Percentiles rank a stretch among this genome's conserved stretches.
These are phyloP conservation scores for Fonsecaea multimorphosa DNA, from an alignment of 2,329 filamentous ascomycete species.

Conservation along the genomic window DNA sequence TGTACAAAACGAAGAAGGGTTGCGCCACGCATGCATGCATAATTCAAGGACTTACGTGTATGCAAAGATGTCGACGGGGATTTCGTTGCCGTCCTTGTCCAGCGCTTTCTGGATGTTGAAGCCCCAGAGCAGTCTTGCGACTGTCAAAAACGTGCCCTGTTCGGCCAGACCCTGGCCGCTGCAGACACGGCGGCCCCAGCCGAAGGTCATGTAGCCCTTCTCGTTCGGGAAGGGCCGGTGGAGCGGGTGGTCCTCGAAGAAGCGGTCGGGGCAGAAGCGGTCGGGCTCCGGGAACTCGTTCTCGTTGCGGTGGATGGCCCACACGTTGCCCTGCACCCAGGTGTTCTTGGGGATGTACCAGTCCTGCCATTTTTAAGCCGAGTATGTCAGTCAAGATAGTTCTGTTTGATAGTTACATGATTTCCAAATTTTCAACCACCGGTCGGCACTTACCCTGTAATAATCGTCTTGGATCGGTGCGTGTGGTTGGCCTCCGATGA, in stretches of 20 bases:
- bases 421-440: neutral
- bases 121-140: slow-evolving; percentile 55
- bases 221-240: slow-evolving; percentile 46
- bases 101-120: slow-evolving; percentile 36
- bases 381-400: slow-evolving; percentile 26
- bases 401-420: slow-evolving; percentile 25
- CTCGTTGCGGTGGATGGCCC: slow-evolving; percentile 46
- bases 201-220: slow-evolving; percentile 60
- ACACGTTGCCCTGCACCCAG: slow-evolving; percentile 52
- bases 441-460: slow-evolving; percentile 51
- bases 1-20: neutral
- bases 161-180: slow-evolving; percentile 43
- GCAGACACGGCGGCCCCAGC: slow-evolving; percentile 57
- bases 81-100: slow-evolving; percentile 49
- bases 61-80: slow-evolving; percentile 63
- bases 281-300: slow-evolving; percentile 57
- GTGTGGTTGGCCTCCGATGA: slow-evolving; percentile 55
- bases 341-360: slow-evolving; percentile 59
- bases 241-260: slow-evolving; percentile 37
- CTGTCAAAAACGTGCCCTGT: slow-evolving; percentile 57
- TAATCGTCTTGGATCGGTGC: slow-evolving; percentile 56
- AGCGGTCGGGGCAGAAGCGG: slow-evolving; percentile 53
- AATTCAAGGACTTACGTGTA: slow-evolving; percentile 49
- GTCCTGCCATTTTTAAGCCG: slow-evolving; percentile 37
- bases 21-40: neutral